Base-by-base conservation (phyloP, 305 asterid genomes). In the Solanum hybrid region DNA sequence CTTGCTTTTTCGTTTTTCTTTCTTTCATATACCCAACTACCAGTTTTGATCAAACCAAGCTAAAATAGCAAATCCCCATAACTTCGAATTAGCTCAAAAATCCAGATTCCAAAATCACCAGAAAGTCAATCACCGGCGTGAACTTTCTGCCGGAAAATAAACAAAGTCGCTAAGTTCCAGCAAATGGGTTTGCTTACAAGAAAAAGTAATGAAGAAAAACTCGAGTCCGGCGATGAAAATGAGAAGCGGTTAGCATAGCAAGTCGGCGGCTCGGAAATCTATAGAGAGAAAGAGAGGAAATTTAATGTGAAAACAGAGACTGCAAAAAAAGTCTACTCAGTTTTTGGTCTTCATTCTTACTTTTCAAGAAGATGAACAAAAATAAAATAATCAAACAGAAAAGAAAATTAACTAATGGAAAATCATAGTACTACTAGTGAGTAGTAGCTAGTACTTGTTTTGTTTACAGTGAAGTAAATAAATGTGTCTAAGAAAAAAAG, bases 31-130 rank as follows among this genome's bases (percentile, higher is more conserved):
- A 31, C 91, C 90, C 92, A 93, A 92, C 94, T 35, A 92, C 92
- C 93, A 83, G 90, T 90, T 87, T 31, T 42, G 75, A 90, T 88
- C 89, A 89, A 89, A 71, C 89, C 39, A 88, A 91, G 91, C 92
- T 74, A 84, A 88, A 61, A 61, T 73, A 71, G 22, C 79, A 69
- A 82, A 91, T 37, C 31, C 81, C 78, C 28, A 51, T 74, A 29
- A 18, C 79, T 34, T 5, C 3, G 20, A 82, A 89, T 51, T 69
- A 88, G 61, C 87, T 88, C 9, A 39, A 87, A 78, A 90, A 85
- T 76, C 90, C 89, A 78, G 80, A 57, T 88, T 83, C 24, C 75
- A 26, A 22, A 90, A 88, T 71, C 91, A 80, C 90, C 86, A 74
- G 88, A 83, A 86, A 90, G 69, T 75, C 46, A 46, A 78, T 85